Evolutionary conservation across 2,329 filamentous ascomycete genomes (phyloP).

Genomic region (Paraconiothyrium brasiliense): DNA sequence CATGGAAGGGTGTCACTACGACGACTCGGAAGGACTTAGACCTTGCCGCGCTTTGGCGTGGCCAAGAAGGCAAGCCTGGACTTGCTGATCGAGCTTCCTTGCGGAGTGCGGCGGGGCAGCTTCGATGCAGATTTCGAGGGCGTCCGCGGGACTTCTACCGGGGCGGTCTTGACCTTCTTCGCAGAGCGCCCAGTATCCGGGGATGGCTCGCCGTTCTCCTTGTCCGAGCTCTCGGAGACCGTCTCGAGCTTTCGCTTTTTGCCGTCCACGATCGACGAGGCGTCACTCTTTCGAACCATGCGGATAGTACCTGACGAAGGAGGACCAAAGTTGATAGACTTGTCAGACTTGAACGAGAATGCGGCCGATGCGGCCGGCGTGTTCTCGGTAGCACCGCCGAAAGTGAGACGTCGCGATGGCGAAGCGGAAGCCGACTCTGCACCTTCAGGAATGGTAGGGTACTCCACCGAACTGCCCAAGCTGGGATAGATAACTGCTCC

Average conservation of each 20-base stretch:
- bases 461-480: constrained; percentile 41
- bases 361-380: constrained; percentile 54
- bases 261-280: constrained; percentile 36
- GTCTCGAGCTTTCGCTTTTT: constrained; percentile 59
- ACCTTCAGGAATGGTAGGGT: constrained; percentile 48
- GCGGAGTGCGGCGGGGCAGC: constrained; percentile 41
- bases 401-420: constrained; percentile 47
- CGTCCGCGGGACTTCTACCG: constrained; percentile 40
- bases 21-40: constrained; percentile 19
- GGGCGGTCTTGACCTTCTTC: constrained; percentile 44
- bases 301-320: constrained; percentile 51
- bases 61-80: constrained; percentile 50
- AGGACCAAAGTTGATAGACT: constrained; percentile 55
- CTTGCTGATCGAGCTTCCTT: constrained; percentile 45
- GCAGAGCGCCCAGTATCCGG: constrained; percentile 40
- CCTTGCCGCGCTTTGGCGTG: constrained; percentile 49
- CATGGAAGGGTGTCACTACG: not conserved
- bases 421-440: constrained; percentile 36
- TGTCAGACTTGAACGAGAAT: constrained; percentile 61
- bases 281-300: constrained; percentile 57
- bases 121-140: constrained; percentile 39
- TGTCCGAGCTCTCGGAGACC: constrained; percentile 50
- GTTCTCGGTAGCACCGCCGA: constrained; percentile 38
- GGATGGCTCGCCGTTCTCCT: constrained; percentile 53
- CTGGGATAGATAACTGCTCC: constrained; percentile 45